Evolutionary conservation across 805 yeast genomes (phyloP).

Genomic region (Candida bentonensis): DNA sequence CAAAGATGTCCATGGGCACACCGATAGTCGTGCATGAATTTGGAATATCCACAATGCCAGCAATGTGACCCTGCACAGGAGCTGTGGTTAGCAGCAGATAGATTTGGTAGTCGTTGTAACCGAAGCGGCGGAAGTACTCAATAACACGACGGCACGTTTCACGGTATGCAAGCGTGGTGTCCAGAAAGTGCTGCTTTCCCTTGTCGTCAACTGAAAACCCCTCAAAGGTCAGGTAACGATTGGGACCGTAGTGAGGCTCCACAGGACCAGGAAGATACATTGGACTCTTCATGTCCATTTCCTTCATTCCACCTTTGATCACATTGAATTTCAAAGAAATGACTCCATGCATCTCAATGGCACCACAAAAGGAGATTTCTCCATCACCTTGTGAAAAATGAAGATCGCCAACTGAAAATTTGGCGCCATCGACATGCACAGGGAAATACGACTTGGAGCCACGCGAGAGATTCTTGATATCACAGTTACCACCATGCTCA

Average conservation of each 20-base stretch:
- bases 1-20: constrained; percentile 37
- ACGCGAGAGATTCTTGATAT: constrained; percentile 34
- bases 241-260: constrained; percentile 34
- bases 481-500: constrained; percentile 42
- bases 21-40: constrained; percentile 39
- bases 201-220: constrained; percentile 38
- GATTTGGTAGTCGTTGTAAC: constrained; percentile 38
- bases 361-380: constrained; percentile 40
- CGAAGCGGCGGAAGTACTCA: constrained; percentile 35
- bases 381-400: constrained; percentile 44
- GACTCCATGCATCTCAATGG: constrained; percentile 38
- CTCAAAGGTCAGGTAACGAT: constrained; percentile 36
- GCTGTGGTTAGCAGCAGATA: constrained; percentile 32
- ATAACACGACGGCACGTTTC: constrained; percentile 36
- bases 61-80: constrained; percentile 38
- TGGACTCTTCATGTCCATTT: constrained; percentile 30
- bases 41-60: constrained; percentile 39
- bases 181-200: constrained; percentile 32
- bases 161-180: constrained; percentile 37
- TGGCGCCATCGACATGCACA: constrained; percentile 33
- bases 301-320: constrained; percentile 29
- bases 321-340: constrained; percentile 29
- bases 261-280: constrained; percentile 37
- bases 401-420: constrained; percentile 34
- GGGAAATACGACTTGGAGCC: constrained; percentile 38